Evolutionary conservation across 352 stramenopile genomes (phyloP).

Genomic region (Phytopythium mirpurense): DNA sequence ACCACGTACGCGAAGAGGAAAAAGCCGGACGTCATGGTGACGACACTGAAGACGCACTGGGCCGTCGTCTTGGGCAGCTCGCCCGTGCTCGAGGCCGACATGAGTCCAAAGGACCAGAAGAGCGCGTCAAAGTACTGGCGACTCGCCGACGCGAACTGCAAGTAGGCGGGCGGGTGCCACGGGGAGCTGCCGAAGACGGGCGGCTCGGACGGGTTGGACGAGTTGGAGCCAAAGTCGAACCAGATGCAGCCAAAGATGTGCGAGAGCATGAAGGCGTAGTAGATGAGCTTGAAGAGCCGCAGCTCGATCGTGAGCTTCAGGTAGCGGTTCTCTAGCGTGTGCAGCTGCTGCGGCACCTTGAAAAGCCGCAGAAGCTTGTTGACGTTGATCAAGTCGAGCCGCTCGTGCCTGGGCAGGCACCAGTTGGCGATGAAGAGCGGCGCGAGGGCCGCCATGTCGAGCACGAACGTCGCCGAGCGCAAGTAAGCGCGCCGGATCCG

Average conservation of each 20-base stretch:
- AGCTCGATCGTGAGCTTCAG: slow-evolving; percentile 38
- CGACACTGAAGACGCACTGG: slow-evolving; percentile 30
- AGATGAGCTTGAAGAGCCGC: slow-evolving; percentile 46
- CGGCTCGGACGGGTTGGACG: slow-evolving; percentile 10
- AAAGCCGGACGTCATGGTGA: slow-evolving; percentile 30
- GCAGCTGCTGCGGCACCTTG: slow-evolving; percentile 39
- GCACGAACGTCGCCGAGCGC: slow-evolving; percentile 24
- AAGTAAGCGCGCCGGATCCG: slow-evolving; percentile 33
- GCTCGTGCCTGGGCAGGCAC: slow-evolving; percentile 6
- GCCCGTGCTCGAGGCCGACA: slow-evolving; percentile 31
- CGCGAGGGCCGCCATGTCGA: slow-evolving; percentile 34
- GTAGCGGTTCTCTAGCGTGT: slow-evolving; percentile 36
- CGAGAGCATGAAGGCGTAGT: slow-evolving; percentile 45
- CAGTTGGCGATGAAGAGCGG: slow-evolving; percentile 42
- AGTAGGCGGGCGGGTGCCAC: slow-evolving; percentile 18
- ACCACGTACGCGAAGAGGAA: slow-evolving; percentile 40
- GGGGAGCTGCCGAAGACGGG: slow-evolving; percentile 21
- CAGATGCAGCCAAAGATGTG: slow-evolving; percentile 51
- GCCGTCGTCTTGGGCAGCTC: slow-evolving; percentile 23
- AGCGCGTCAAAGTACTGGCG: slow-evolving; percentile 25
- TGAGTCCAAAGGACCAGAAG: slow-evolving; percentile 42
- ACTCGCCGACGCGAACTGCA: slow-evolving; percentile 16
- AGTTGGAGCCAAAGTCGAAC: slow-evolving; percentile 45
- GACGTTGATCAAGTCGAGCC: slow-evolving; percentile 40
- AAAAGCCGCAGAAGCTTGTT: slow-evolving; percentile 45